phyloP scores from a whole-genome alignment of 345 rosid species.

The Crucihimalaya himalaica region DNA sequence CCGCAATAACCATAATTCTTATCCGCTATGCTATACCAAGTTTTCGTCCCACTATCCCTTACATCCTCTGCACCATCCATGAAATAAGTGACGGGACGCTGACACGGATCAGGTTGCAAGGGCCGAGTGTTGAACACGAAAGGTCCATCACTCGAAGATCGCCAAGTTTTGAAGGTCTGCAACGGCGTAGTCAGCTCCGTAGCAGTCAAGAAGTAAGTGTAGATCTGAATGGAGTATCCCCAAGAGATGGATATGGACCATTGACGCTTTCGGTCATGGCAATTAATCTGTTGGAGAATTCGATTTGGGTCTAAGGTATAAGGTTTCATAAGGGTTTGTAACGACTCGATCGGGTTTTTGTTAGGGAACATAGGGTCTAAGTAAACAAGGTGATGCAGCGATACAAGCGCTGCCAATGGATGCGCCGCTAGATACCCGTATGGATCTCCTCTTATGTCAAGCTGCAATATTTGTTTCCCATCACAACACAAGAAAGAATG shows the following conservation, averaged over 20 bases:
- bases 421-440: conserved; percentile 81
- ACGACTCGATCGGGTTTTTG: conserved; percentile 49
- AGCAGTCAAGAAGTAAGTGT: conserved; percentile 48
- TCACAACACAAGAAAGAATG: conserved; percentile 1
- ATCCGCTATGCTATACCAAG: conserved; percentile 47
- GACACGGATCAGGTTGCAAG: conserved; percentile 50
- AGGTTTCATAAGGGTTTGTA: conserved; percentile 51
- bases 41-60: conserved; percentile 51
- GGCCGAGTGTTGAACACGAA: conserved; percentile 72
- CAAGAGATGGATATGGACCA: conserved; percentile 83
- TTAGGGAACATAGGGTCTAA: conserved; percentile 62
- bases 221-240: conserved; percentile 82
- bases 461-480: conserved; percentile 42
- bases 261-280: conserved; percentile 56
- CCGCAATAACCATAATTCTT: conserved; percentile 45
- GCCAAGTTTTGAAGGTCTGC: conserved; percentile 80
- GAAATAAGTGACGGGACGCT: conserved; percentile 57
- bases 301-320: conserved; percentile 60
- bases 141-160: conserved; percentile 61
- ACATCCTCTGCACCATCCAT: conserved; percentile 52
- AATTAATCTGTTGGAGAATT: conserved; percentile 64
- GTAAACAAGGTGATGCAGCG: conserved; percentile 71
- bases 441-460: conserved; percentile 73
- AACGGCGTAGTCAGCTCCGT: conserved; percentile 54
- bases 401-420: conserved; percentile 68